Base-by-base conservation (phyloP, 768 basidiomycete genomes). In the Pisolithus marmoratus region DNA sequence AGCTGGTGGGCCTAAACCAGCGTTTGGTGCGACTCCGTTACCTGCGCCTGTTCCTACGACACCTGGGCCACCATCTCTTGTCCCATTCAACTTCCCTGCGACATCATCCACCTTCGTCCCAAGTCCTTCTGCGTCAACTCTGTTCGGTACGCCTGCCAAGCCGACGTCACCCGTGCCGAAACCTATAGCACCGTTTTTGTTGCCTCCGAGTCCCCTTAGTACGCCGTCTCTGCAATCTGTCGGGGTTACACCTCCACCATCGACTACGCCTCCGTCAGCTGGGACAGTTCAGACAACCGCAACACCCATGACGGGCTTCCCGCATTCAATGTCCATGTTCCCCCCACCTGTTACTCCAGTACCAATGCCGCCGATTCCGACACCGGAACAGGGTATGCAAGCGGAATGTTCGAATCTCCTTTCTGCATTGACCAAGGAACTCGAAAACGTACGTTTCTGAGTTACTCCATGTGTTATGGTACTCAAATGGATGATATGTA, bases 311-410 rank as follows among this genome's bases (percentile, higher is more conserved):
- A 11, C 29, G 9, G 23, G 24, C 1, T 45, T 29, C 23, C 5
- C 43, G 36, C 53, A 37, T 27, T 49, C 53, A 2, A 29, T 58
- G 17, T 38, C 29, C 8, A 45, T 51, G 4, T 40, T 41, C 6
- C 23, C 8, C 8, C 22, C 49, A 23, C 47, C 52, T 11, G 36
- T 46, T n/a, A 40, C 55, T 24, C 52, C 58, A 1, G 42, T 49
- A 11, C 50, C 63, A 20, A 44, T 54, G 5, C 52, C 57, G 22
- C 57, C 63, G 15, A 34, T 15, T 1, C 34, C 14, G 53, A 68
- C 51, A 53, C 73, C 52, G 54, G 77, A 82, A 53, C 76, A 81
- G 49, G 83, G 84, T 9, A 80, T 92, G 78, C 85, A 88, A 58
- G 73, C 74, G 17, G 83, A 90, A 60, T 84, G 84, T 56, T 58